Percentiles rank a stretch among this genome's conserved stretches.
These are phyloP conservation scores for Dothistroma septosporum DNA, from an alignment of 2,329 filamentous ascomycete genomes.

Conservation along the genomic window DNA sequence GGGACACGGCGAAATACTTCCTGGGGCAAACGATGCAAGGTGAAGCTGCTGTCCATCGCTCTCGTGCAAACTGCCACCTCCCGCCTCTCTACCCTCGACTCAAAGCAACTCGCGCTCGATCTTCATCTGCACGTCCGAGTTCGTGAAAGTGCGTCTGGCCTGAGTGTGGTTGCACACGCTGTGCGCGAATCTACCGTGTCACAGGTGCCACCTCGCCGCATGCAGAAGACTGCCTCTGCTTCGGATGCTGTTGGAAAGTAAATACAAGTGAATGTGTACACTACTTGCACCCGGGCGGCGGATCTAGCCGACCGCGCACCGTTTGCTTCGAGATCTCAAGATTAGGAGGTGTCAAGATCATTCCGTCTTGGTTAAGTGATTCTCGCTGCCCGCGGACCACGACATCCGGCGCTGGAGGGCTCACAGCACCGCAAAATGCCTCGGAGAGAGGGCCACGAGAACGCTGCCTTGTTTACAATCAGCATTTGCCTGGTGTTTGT, in stretches of 20 bases:
- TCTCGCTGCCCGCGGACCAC: conserved; percentile 3
- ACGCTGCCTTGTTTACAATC: conserved; percentile 29
- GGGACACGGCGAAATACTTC: neutral
- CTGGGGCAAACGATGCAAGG: conserved; percentile 6
- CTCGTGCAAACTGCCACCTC: conserved; percentile 2
- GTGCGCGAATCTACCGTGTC: neutral
- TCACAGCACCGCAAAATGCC: conserved; percentile 17
- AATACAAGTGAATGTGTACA: conserved; percentile 3
- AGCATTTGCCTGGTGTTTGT: conserved; percentile 34
- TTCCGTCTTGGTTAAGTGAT: neutral
- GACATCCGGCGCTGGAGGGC: conserved; percentile 1
- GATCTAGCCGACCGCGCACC: conserved; percentile 1
- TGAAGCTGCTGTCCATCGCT: neutral
- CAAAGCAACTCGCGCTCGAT: neutral
- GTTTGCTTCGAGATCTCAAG: conserved; percentile 7
- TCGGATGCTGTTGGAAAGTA: conserved; percentile 3
- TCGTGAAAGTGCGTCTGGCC: conserved; percentile 2
- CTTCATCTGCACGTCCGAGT: neutral
- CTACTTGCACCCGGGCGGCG: conserved; percentile 1
- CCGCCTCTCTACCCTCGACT: neutral
- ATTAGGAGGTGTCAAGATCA: conserved; percentile 1
- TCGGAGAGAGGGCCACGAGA: conserved; percentile 24
- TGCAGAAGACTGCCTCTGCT: conserved; percentile 5
- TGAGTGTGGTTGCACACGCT: conserved; percentile 8
- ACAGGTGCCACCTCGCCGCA: neutral